Evolutionary conservation across 2,329 filamentous ascomycete genomes (phyloP).

Genomic region (Paramyrothecium roridum): DNA sequence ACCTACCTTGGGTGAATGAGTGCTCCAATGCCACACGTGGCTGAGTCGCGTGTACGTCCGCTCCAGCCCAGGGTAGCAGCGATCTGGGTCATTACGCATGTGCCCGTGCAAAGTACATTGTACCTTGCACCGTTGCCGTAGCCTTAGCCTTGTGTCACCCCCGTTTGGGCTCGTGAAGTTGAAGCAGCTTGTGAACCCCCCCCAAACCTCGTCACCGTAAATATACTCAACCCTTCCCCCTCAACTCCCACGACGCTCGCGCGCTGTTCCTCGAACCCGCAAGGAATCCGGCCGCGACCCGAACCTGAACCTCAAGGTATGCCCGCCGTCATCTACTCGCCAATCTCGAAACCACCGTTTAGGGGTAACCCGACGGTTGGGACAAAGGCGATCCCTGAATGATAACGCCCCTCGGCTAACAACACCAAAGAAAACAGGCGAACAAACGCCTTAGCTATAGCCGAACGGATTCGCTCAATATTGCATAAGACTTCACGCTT

Average conservation of each 20-base stretch:
- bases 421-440: neutral
- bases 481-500: neutral
- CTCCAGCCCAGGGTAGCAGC: neutral
- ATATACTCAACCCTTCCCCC: neutral
- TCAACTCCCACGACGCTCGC: neutral
- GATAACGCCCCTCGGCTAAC: neutral
- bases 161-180: neutral
- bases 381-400: neutral
- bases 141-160: neutral
- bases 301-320: neutral
- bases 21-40: neutral
- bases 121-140: too few relatives aligned
- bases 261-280: neutral
- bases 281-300: neutral
- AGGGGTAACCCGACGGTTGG: neutral
- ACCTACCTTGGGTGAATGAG: too few relatives aligned
- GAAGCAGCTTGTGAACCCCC: neutral
- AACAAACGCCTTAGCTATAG: neutral
- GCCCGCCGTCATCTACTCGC: neutral
- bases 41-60: neutral
- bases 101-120: too few relatives aligned
- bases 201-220: neutral
- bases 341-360: neutral
- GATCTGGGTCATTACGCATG: neutral
- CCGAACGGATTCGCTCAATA: neutral